Conservation (phyloP, 2,329 filamentous ascomycete species). For the Neoscytalidium dimidiatum region DNA sequence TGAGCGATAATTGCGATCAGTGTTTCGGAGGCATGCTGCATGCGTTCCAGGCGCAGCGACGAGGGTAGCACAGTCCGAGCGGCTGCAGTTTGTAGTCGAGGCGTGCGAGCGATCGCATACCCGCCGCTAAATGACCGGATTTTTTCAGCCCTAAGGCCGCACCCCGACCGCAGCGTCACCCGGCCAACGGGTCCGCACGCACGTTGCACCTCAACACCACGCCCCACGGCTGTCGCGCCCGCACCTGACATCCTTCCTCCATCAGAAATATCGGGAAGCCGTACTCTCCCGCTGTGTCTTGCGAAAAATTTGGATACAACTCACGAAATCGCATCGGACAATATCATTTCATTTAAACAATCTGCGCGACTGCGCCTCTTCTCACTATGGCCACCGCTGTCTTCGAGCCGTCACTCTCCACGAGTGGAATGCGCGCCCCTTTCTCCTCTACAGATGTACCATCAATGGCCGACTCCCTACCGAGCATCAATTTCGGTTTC, state of each 20-base stretch:
- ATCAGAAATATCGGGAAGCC: not conserved
- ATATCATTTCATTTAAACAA: no score
- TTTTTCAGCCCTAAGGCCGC: conserved; percentile 11
- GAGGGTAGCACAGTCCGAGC: not conserved
- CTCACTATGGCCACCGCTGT: conserved; percentile 48
- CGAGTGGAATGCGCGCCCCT: conserved; percentile 61
- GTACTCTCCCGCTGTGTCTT: not conserved
- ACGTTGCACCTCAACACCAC: not conserved
- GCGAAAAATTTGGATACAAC: not conserved
- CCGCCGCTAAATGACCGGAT: not conserved
- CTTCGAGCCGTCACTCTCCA: conserved; percentile 71
- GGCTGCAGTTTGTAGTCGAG: not conserved
- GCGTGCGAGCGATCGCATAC: conserved; percentile 9
- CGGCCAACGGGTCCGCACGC: not conserved
- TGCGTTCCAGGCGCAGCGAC: not conserved
- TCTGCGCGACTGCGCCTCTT: not conserved
- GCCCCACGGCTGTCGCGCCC: not conserved
- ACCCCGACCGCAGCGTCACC: not conserved
- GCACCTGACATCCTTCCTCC: not conserved
- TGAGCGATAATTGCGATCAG: not conserved
- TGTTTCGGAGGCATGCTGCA: not conserved
- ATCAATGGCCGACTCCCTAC: conserved; percentile 76
- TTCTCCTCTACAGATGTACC: conserved; percentile 57
- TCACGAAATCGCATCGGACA: not conserved
- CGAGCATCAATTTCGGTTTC: conserved; percentile 92